phyloP scores from a whole-genome alignment of 306 rosid species.

The Phaseolus lunatus region DNA sequence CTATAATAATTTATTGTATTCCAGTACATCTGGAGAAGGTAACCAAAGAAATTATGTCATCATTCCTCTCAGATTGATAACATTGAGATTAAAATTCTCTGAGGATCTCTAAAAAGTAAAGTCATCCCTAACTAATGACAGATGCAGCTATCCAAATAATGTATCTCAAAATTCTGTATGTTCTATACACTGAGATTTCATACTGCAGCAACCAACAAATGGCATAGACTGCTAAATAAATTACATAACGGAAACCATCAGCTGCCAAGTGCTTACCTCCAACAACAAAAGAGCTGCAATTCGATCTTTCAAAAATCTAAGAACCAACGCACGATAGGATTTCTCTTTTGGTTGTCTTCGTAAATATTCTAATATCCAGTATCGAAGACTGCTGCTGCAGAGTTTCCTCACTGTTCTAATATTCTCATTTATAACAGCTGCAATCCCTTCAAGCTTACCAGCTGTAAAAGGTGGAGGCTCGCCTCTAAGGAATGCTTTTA shows the following conservation, averaged over 20 bases:
- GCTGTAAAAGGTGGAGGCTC: conserved; percentile 78
- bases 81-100: not conserved
- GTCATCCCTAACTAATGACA: conserved; percentile 21
- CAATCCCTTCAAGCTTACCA: conserved; percentile 85
- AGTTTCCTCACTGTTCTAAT: conserved; percentile 76
- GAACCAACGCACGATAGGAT: conserved; percentile 76
- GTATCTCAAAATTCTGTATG: too few relatives aligned
- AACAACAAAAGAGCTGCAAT: conserved; percentile 77
- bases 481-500: conserved; percentile 84
- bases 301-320: conserved; percentile 85
- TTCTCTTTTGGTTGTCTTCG: conserved; percentile 81
- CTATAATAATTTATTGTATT: not conserved
- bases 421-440: conserved; percentile 68
- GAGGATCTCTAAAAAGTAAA: not conserved
- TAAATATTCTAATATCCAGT: conserved; percentile 90
- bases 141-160: too few relatives aligned
- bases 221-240: conserved; percentile 30
- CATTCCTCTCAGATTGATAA: conserved; percentile 20
- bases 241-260: conserved; percentile 22
- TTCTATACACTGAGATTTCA: not conserved
- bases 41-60: not conserved
- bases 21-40: not conserved
- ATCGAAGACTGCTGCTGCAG: conserved; percentile 72
- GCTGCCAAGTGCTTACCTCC: conserved; percentile 76
- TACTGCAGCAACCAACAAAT: conserved; percentile 18